phyloP scores from a whole-genome alignment of 306 rosid genomes.

The Gleditsia sinensis region DNA sequence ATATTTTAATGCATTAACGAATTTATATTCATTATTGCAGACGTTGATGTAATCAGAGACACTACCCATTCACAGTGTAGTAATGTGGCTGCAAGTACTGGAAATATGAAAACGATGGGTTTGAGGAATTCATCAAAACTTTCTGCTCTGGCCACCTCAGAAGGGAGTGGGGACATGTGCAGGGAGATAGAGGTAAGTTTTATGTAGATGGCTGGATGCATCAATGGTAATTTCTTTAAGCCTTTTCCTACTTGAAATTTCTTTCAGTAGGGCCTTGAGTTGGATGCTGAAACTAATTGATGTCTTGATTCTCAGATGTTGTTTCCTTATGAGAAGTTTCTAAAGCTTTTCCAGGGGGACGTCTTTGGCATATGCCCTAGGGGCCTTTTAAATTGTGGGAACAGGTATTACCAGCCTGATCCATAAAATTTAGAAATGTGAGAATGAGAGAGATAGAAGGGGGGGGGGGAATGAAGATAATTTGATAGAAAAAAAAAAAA shows the following conservation, averaged over 20 bases:
- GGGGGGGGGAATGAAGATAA: conserved; percentile 24
- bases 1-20: background rate
- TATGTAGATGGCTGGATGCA: background rate
- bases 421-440: conserved; percentile 2
- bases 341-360: conserved; percentile 64
- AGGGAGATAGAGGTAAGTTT: conserved; percentile 57
- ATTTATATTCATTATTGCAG: conserved; percentile 47
- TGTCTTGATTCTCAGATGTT: conserved; percentile 61
- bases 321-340: conserved; percentile 82
- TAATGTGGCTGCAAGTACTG: conserved; percentile 49
- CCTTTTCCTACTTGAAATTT: conserved; percentile 12
- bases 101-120: conserved; percentile 65
- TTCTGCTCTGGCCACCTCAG: conserved; percentile 38
- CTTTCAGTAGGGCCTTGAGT: conserved; percentile 13
- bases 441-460: conserved; percentile 5
- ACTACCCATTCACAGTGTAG: conserved; percentile 38
- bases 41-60: conserved; percentile 42
- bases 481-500: conserved; percentile 14
- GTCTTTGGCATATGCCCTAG: conserved; percentile 68
- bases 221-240: background rate
- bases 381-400: conserved; percentile 83
- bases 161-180: conserved; percentile 45
- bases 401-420: conserved; percentile 56
- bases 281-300: conserved; percentile 29
- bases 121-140: conserved; percentile 53